Evolutionary conservation across 345 rosid genomes (phyloP).

Genomic region (Raphanus sativus): DNA sequence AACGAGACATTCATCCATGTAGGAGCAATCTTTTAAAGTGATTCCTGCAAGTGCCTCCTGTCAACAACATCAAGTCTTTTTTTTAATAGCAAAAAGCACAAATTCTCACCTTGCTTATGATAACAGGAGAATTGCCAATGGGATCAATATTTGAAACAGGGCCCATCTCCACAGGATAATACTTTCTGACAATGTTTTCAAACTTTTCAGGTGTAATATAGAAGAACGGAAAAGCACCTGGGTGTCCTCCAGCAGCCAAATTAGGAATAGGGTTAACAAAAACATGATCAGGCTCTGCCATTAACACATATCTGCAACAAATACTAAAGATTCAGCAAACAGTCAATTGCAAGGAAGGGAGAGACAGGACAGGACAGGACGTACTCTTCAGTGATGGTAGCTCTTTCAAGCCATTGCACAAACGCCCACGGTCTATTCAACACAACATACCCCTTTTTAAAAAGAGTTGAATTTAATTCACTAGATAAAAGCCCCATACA

Average conservation of each 20-base stretch:
- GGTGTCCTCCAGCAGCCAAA: slow-evolving; percentile 63
- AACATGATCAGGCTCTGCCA: slow-evolving; percentile 98
- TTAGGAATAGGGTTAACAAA: slow-evolving; percentile 84
- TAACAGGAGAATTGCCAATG: slow-evolving; percentile 90
- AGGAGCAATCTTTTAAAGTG: slow-evolving; percentile 84
- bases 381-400: slow-evolving; percentile 91
- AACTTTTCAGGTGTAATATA: slow-evolving; percentile 70
- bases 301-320: slow-evolving; percentile 71
- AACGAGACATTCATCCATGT: slow-evolving; percentile 98
- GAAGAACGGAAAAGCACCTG: slow-evolving; percentile 90
- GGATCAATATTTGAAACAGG: slow-evolving; percentile 78
- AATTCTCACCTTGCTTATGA: slow-evolving; percentile 63
- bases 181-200: slow-evolving; percentile 61
- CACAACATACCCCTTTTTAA: slow-evolving; percentile 80
- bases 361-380: slow-evolving; percentile 24
- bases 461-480: slow-evolving; percentile 7
- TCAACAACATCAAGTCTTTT: background rate
- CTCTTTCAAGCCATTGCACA: slow-evolving; percentile 94
- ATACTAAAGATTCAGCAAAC: slow-evolving; percentile 14
- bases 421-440: slow-evolving; percentile 99
- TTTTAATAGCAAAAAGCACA: background rate
- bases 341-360: background rate
- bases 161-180: slow-evolving; percentile 68
- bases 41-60: slow-evolving; percentile 44
- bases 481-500: background rate